These are phyloP conservation scores for Exophiala calicioides DNA, from an alignment of 2,329 filamentous ascomycete species.

Conservation along the genomic window DNA sequence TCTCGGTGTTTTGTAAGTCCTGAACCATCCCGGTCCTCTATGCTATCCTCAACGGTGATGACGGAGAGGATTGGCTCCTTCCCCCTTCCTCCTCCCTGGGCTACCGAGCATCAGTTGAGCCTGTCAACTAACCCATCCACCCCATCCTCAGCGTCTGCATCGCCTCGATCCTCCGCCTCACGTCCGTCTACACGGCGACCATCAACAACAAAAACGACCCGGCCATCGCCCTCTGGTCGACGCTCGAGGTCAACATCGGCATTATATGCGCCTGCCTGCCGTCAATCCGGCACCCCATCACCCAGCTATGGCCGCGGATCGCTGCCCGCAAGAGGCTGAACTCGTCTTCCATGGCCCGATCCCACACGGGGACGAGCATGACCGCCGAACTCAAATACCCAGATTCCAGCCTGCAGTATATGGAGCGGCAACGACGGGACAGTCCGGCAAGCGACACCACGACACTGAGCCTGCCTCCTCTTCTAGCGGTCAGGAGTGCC, in stretches of 20 bases:
- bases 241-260: slow-evolving; percentile 45
- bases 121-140: neutral
- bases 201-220: slow-evolving; percentile 7
- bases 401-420: no score
- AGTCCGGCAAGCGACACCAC: neutral
- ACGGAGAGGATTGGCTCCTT: no score
- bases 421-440: no score
- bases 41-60: no score
- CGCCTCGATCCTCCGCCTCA: slow-evolving; percentile 21
- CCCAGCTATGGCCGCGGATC: slow-evolving; percentile 11
- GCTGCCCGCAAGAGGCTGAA: slow-evolving; percentile 1
- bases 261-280: slow-evolving; percentile 46
- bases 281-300: slow-evolving; percentile 15
- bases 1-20: slow-evolving; percentile 33
- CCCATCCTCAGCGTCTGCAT: slow-evolving; percentile 15
- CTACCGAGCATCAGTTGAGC: no score
- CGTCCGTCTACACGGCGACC: slow-evolving; percentile 13
- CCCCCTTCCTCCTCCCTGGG: no score
- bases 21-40: no score
- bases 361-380: neutral
- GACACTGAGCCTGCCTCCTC: neutral
- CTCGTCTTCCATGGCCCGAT: neutral
- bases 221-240: slow-evolving; percentile 46
- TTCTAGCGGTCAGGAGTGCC: no score
- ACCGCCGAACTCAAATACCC: no score